phyloP scores from a whole-genome alignment of 768 basidiomycete genomes.

The Gloeophyllum trabeum region DNA sequence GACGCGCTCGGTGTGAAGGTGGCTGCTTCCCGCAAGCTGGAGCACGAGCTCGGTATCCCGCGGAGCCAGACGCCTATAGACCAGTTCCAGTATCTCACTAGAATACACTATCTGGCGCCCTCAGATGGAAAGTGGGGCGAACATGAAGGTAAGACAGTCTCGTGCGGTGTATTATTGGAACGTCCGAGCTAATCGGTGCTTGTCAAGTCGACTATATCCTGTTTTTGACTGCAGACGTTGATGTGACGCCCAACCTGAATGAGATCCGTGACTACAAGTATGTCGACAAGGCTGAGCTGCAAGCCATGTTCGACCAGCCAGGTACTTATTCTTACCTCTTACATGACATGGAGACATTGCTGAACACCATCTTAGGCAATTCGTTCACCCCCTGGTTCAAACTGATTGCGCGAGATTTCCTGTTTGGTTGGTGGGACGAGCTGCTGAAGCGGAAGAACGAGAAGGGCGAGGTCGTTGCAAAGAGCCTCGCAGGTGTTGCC shows the following conservation, averaged over 20 bases:
- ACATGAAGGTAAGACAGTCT: constrained; percentile 67
- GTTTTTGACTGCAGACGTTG: constrained; percentile 85
- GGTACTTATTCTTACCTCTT: constrained; percentile 29
- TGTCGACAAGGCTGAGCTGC: constrained; percentile 82
- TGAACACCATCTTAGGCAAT: constrained; percentile 37
- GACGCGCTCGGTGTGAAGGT: constrained; percentile 75
- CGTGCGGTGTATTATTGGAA: background rate
- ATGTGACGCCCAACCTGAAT: constrained; percentile 70
- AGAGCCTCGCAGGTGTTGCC: constrained; percentile 50
- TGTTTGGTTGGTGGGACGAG: constrained; percentile 98
- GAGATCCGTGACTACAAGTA: constrained; percentile 90
- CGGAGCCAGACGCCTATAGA: constrained; percentile 64
- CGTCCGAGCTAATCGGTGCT: background rate
- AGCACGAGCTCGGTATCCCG: constrained; percentile 95
- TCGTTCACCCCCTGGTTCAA: constrained; percentile 99
- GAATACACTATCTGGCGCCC: constrained; percentile 96
- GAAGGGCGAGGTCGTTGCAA: constrained; percentile 50
- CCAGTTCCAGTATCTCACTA: constrained; percentile 87
- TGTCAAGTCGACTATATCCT: constrained; percentile 95
- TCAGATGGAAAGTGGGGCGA: constrained; percentile 93
- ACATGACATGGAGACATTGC: constrained; percentile 2
- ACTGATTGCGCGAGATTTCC: constrained; percentile 90
- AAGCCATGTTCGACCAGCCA: constrained; percentile 78
- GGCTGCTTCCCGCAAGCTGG: constrained; percentile 92
- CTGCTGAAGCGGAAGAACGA: constrained; percentile 49